Conservation (phyloP, 2,329 filamentous ascomycete species). For the Tricladium varicosporioides region DNA sequence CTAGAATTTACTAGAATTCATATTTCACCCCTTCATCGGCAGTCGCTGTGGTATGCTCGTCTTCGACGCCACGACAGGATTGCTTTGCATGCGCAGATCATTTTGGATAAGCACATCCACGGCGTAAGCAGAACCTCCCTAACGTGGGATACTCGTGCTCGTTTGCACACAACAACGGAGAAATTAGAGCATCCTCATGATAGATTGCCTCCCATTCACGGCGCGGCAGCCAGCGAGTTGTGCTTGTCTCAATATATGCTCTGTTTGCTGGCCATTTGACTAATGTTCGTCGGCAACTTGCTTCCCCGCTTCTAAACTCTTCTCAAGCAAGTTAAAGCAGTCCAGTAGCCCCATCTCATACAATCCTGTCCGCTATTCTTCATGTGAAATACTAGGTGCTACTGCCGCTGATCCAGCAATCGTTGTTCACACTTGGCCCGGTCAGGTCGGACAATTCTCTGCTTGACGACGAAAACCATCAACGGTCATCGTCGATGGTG, state of each 20-base stretch:
- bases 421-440: not conserved
- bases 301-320: not conserved
- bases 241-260: no score
- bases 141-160: not conserved
- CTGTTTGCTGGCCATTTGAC: not conserved
- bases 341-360: not conserved
- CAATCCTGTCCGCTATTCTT: not conserved
- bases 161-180: not conserved
- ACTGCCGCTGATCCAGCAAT: not conserved
- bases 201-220: not conserved
- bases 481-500: not conserved
- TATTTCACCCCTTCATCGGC: not conserved
- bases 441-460: not conserved
- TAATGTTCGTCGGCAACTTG: not conserved
- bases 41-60: not conserved
- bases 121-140: not conserved
- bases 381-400: not conserved
- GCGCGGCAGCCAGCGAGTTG: no score
- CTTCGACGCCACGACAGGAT: not conserved
- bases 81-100: not conserved
- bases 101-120: not conserved
- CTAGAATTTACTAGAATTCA: no score
- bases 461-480: not conserved
- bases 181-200: not conserved
- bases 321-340: not conserved